phyloP scores from a whole-genome alignment of 345 rosid species.

The Populus simonii region DNA sequence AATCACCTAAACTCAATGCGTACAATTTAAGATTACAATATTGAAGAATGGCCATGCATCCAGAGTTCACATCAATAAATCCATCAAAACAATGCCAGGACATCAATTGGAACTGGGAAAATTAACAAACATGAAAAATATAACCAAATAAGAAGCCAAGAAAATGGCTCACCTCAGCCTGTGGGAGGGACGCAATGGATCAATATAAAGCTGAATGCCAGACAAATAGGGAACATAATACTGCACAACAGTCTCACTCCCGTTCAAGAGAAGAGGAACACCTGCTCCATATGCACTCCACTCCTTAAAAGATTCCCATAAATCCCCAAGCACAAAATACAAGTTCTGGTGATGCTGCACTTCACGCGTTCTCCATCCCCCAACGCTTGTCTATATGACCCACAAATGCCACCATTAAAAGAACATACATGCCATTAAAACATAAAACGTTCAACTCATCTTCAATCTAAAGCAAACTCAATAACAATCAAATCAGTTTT shows the following conservation, averaged over 20 bases:
- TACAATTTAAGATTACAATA: not conserved
- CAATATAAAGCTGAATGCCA: constrained; percentile 76
- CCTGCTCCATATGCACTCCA: constrained; percentile 98
- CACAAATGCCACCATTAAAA: constrained; percentile 11
- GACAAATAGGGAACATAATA: constrained; percentile 92
- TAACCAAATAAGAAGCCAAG: not conserved
- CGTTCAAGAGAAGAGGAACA: constrained; percentile 71
- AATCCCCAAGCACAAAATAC: constrained; percentile 63
- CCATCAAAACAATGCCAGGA: not conserved
- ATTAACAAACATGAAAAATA: not conserved
- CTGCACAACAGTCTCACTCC: constrained; percentile 69
- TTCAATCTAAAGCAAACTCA: not conserved
- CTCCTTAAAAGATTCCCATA: constrained; percentile 83
- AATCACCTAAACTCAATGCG: not conserved
- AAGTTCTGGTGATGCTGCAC: constrained; percentile 38
- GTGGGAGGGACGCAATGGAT: constrained; percentile 43
- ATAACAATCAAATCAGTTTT: not conserved
- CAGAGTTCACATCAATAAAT: not conserved
- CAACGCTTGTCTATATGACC: constrained; percentile 47
- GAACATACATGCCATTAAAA: not conserved
- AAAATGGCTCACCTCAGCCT: constrained; percentile 48
- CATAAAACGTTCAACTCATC: not conserved
- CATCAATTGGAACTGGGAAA: not conserved
- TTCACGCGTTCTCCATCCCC: constrained; percentile 48
- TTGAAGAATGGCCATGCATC: not conserved